These are phyloP conservation scores for Epichloe brachyelytri DNA, from an alignment of 2,329 filamentous ascomycete species.

Conservation along the genomic window DNA sequence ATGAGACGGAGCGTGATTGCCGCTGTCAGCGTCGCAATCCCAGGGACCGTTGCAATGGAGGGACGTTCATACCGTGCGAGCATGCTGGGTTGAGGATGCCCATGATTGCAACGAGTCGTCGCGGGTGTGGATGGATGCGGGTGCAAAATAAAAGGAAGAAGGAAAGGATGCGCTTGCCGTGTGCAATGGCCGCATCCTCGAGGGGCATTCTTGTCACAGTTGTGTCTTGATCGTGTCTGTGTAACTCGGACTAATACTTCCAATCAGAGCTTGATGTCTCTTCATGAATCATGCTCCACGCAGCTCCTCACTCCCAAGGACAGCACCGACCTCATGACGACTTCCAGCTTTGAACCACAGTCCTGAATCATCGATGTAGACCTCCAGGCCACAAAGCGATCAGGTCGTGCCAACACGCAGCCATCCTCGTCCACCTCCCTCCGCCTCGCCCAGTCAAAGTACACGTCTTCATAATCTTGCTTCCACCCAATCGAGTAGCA, in stretches of 20 bases:
- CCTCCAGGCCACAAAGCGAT: slow-evolving; percentile 46
- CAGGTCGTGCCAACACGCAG: slow-evolving; percentile 43
- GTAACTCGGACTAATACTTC: too few relatives aligned
- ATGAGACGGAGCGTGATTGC: not conserved
- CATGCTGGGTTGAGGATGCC: slow-evolving; percentile 15
- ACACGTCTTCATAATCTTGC: slow-evolving; percentile 49
- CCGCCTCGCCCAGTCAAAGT: slow-evolving; percentile 43
- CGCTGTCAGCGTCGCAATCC: not conserved
- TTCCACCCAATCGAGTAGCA: slow-evolving; percentile 41
- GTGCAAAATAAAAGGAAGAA: too few relatives aligned
- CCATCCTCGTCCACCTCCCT: slow-evolving; percentile 45
- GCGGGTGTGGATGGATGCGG: not conserved
- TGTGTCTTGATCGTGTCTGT: too few relatives aligned
- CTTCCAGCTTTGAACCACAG: not conserved
- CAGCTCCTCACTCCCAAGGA: not conserved
- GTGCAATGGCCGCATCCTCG: too few relatives aligned
- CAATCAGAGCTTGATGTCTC: too few relatives aligned
- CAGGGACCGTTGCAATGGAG: too few relatives aligned
- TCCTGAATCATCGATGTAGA: not conserved
- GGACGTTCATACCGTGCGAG: slow-evolving; percentile 18
- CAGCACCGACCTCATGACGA: not conserved
- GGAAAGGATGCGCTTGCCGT: too few relatives aligned
- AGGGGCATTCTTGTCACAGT: too few relatives aligned
- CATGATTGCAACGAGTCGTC: too few relatives aligned
- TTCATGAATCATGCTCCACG: not conserved